Base-by-base conservation (phyloP, 2,329 filamentous ascomycete species). In the Akanthomyces muscarius region DNA sequence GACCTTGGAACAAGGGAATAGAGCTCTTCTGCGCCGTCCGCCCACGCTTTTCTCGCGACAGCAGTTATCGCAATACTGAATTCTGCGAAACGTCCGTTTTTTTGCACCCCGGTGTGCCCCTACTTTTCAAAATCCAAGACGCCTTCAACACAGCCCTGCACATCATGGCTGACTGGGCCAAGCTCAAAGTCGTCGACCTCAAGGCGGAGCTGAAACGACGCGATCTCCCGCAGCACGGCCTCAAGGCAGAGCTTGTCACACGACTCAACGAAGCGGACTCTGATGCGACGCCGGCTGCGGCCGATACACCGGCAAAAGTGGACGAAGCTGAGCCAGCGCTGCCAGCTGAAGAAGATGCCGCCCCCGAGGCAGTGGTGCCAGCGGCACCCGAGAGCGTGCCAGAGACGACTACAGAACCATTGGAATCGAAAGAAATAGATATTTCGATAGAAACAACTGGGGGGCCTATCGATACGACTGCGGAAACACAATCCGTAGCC, bases 201-300 rank as follows among this genome's bases (percentile, higher is more conserved):
- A 89, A 88, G 75, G 85, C 85, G 25, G 89, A 92, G 78, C 81
- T 93, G 48, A 92, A 90, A 76, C 81, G 80, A 64, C 85, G 89
- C 66, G 86, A 87, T n/a, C 83, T 93, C 45, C 78, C 86, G 6
- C 83, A 86, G 65, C 84, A 84, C 28, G 90, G 90, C 10, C 81
- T 92, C 59, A 90, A 92, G 72, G 82, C 86, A 28, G 89, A 89
- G 64, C 83, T 92, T 53, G 81, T 93, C 62, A 83, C 88, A 65
- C 85, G 88, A 64, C 76, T 94, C 52, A 71, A 79, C 53, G 77
- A 75, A 55, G 76, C 75, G 41, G 77, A 79, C 48, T 45, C 51
- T 14, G 63, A 23, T 3, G 21, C 50, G 13, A 21, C 30, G 28
- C n/a, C 47, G n/a, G 57, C 16, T n/a, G 33, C 53, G 8, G 57